Percentiles rank a stretch among this genome's conserved stretches.
Evolutionary conservation across 2,329 filamentous ascomycete genomes (phyloP).

Genomic region (Trichoderma koningiopsis): DNA sequence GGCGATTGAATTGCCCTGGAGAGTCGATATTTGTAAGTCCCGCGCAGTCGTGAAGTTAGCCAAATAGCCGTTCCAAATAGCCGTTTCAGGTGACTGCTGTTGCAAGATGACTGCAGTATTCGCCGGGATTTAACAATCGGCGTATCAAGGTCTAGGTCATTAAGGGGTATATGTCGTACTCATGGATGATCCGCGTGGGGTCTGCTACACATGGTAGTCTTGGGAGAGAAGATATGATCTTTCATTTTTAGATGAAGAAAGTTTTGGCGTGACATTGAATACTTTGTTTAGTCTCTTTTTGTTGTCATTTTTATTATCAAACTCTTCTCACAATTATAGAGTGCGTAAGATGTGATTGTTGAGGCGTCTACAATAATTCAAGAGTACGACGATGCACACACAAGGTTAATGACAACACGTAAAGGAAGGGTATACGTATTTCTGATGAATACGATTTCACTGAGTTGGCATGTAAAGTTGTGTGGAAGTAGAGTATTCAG

Average conservation of each 20-base stretch:
- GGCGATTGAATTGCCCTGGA: neutral
- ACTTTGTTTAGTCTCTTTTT: neutral
- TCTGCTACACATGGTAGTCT: neutral
- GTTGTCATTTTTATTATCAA: neutral
- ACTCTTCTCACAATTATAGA: neutral
- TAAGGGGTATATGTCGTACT: neutral
- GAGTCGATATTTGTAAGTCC: neutral
- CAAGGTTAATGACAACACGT: neutral
- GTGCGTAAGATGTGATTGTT: neutral
- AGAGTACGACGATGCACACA: neutral
- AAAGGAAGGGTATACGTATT: neutral
- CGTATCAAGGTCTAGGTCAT: neutral
- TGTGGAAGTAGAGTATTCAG: neutral
- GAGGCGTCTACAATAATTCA: neutral
- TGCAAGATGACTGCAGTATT: neutral
- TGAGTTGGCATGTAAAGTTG: neutral
- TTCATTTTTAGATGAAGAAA: neutral
- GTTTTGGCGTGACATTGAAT: neutral
- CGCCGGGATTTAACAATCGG: neutral
- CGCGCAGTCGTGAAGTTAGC: neutral
- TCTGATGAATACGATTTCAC: neutral
- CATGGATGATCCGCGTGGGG: neutral
- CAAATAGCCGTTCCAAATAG: neutral
- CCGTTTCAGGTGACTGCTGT: neutral
- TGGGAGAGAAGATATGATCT: neutral